These are phyloP conservation scores for Recurvomyces mirabilis DNA, from an alignment of 495 filamentous ascomycete species.

Conservation along the genomic window DNA sequence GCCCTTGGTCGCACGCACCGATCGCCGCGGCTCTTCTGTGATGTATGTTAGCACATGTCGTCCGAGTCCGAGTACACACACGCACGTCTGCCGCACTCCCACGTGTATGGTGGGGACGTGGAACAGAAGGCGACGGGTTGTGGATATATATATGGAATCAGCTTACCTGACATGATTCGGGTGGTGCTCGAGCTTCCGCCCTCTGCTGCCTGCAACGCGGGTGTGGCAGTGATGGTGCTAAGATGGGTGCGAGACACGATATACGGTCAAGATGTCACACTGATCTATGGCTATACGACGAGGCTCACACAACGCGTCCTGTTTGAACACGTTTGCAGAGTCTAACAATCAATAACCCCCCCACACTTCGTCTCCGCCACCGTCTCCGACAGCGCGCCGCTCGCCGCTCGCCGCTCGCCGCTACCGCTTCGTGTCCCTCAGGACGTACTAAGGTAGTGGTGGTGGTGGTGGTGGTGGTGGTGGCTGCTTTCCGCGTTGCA, in stretches of 20 bases:
- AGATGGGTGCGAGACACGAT: neutral
- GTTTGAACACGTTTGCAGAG: neutral
- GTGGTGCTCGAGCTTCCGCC: neutral
- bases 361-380: too few species aligned
- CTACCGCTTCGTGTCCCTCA: too few species aligned
- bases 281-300: conserved; percentile 2
- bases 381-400: too few species aligned
- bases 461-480: too few species aligned
- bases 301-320: conserved; percentile 1
- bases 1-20: conserved; percentile 88
- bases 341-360: too few species aligned
- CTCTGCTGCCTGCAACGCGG: neutral
- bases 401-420: too few species aligned
- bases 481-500: too few species aligned
- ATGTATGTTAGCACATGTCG: conserved; percentile 11
- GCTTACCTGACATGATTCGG: conserved; percentile 32
- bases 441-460: too few species aligned
- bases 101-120: neutral
- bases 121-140: conserved; percentile 5
- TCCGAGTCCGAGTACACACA: too few species aligned
- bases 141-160: conserved; percentile 1
- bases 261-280: neutral
- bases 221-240: neutral
- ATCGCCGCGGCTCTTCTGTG: conserved; percentile 79
- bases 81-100: too few species aligned